Conservation (phyloP, 805 yeast species). For the Hanseniaspora occidentalis region DNA sequence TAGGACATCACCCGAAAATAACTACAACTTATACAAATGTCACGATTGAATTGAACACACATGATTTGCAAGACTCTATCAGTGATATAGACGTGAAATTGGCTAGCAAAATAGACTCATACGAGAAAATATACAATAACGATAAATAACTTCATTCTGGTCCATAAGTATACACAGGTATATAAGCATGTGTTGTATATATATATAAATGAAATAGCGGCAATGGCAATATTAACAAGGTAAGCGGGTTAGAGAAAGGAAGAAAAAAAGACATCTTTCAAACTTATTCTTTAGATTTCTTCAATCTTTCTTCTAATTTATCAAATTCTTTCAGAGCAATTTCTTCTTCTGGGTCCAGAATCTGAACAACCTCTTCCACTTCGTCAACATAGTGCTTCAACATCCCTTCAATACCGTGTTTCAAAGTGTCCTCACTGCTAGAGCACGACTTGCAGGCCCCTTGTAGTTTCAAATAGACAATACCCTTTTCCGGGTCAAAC, state of each 20-base stretch:
- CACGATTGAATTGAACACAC: constrained; percentile 44
- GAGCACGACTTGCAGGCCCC: constrained; percentile 97
- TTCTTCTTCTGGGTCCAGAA: constrained; percentile 66
- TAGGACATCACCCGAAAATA: constrained; percentile 64
- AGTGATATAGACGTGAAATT: constrained; percentile 47
- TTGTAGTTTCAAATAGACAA: constrained; percentile 75
- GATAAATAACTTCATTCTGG: too few species aligned
- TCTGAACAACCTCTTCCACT: constrained; percentile 77
- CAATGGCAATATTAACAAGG: too few species aligned
- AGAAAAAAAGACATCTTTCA: neutral
- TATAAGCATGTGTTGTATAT: too few species aligned
- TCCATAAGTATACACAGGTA: too few species aligned
- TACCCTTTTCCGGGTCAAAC: constrained; percentile 75
- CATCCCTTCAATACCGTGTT: constrained; percentile 96
- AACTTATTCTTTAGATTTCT: constrained; percentile 9
- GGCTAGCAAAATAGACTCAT: constrained; percentile 36
- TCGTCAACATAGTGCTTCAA: constrained; percentile 93
- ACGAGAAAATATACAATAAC: constrained; percentile 9
- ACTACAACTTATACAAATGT: constrained; percentile 51
- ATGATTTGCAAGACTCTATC: constrained; percentile 38
- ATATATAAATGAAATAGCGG: too few species aligned
- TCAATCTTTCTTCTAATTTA: constrained; percentile 55
- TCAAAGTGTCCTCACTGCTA: constrained; percentile 79
- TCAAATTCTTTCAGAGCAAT: constrained; percentile 75
- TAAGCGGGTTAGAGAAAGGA: neutral